A percentile compares a stretch with the other conserved stretches of the same genome.
phyloP scores from a whole-genome alignment of 2,329 filamentous ascomycete genomes.

The Alternaria consortialis region DNA sequence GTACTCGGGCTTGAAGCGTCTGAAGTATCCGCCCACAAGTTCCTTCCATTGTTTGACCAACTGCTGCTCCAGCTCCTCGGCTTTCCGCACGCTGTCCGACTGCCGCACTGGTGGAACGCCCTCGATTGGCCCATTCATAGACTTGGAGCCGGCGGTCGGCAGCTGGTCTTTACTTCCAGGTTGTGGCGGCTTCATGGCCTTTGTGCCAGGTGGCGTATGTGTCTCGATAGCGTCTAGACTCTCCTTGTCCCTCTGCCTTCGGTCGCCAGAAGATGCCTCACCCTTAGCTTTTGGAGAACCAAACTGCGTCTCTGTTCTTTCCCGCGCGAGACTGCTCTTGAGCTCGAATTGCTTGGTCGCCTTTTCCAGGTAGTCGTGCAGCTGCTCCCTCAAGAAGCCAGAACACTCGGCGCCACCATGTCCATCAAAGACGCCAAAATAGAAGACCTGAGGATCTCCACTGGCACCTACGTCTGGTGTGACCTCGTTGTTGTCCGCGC shows the following conservation, averaged over 20 bases:
- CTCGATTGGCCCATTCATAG: conserved; percentile 31
- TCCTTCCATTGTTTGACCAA: conserved; percentile 81
- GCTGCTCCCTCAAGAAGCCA: conserved; percentile 80
- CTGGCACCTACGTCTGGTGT: conserved; percentile 78
- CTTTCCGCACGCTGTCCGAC: conserved; percentile 64
- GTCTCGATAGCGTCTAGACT: conserved; percentile 58
- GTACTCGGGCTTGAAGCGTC: conserved; percentile 83
- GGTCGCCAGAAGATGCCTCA: conserved; percentile 28
- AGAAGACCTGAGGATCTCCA: conserved; percentile 95
- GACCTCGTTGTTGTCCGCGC: conserved; percentile 60
- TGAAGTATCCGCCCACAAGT: conserved; percentile 92
- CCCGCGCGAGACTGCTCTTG: conserved; percentile 71
- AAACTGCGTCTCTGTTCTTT: conserved; percentile 32
- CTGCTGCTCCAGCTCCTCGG: conserved; percentile 72
- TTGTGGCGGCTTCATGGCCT: conserved; percentile 50
- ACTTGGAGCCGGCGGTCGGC: conserved; percentile 37
- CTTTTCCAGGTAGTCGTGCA: conserved; percentile 90
- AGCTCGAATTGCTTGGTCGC: conserved; percentile 79
- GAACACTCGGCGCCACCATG: conserved; percentile 92
- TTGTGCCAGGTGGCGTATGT: conserved; percentile 55
- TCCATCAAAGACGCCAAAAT: conserved; percentile 96
- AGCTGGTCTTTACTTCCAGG: conserved; percentile 31
- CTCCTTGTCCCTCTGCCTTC: conserved; percentile 47
- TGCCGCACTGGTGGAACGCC: conserved; percentile 46
- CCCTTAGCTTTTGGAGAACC: conserved; percentile 36